Conservation (phyloP, 2,329 filamentous ascomycete genomes). For the Alternaria solani region DNA sequence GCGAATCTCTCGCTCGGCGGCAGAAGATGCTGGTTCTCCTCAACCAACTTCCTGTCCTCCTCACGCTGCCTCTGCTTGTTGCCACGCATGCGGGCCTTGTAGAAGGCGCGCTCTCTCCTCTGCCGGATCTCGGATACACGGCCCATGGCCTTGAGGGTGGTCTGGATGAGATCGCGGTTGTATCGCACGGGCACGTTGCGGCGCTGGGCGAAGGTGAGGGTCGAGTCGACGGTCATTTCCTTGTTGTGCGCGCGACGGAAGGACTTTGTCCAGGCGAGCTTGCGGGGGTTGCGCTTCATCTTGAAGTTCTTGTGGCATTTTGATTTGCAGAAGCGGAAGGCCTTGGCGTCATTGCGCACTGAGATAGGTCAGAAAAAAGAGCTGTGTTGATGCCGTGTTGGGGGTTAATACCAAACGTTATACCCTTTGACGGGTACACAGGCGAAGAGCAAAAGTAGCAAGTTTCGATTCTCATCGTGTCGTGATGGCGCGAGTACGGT, state of each 20-base stretch:
- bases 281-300: slow-evolving; percentile 85
- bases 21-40: slow-evolving; percentile 90
- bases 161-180: slow-evolving; percentile 88
- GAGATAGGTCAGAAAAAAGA: neutral
- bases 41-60: slow-evolving; percentile 84
- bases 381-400: neutral
- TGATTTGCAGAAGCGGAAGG: slow-evolving; percentile 71
- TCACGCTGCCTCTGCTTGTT: slow-evolving; percentile 84
- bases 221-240: slow-evolving; percentile 86
- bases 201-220: slow-evolving; percentile 88
- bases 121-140: slow-evolving; percentile 85
- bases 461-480: slow-evolving; percentile 46
- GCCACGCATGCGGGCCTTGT: slow-evolving; percentile 91
- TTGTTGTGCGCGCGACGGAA: slow-evolving; percentile 59
- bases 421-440: slow-evolving; percentile 54
- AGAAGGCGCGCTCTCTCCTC: slow-evolving; percentile 87
- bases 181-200: slow-evolving; percentile 96
- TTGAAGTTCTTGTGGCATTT: slow-evolving; percentile 76
- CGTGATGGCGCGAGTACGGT: slow-evolving; percentile 12
- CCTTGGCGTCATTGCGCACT: slow-evolving; percentile 62
- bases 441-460: slow-evolving; percentile 74
- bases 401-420: slow-evolving; percentile 65
- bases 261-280: slow-evolving; percentile 58
- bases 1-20: slow-evolving; percentile 62
- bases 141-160: slow-evolving; percentile 91